Percentiles rank a stretch among this genome's conserved stretches.
phyloP scores from a whole-genome alignment of 768 basidiomycete species.

The Russula earlei region DNA sequence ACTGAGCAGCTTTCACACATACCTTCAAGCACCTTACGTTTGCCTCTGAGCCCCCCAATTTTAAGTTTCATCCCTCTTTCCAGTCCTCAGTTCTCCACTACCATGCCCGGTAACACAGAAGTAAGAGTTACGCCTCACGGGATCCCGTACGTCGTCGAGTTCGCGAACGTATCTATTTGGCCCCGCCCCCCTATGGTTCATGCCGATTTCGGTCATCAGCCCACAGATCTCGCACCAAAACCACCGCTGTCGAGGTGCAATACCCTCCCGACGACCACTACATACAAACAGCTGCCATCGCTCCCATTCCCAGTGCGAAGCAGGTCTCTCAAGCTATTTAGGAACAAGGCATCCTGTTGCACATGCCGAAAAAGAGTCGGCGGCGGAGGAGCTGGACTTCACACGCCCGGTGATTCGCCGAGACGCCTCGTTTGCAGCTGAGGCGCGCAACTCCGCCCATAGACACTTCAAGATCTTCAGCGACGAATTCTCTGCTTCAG shows the following conservation, averaged over 20 bases:
- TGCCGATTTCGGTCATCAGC: neutral
- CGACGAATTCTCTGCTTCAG: conserved; percentile 12
- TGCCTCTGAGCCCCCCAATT: conserved; percentile 8
- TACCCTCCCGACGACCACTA: conserved; percentile 12
- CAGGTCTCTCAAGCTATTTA: conserved; percentile 17
- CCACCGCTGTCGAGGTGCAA: conserved; percentile 12
- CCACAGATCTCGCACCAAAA: neutral
- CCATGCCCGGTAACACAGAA: conserved; percentile 22
- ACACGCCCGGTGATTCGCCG: conserved; percentile 8
- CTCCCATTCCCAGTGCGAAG: conserved; percentile 13
- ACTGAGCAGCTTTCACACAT: neutral
- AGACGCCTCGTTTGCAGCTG: conserved; percentile 7
- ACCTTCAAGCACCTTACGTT: conserved; percentile 1
- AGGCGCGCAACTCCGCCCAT: conserved; percentile 13
- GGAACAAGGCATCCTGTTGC: neutral
- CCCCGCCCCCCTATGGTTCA: conserved; percentile 8
- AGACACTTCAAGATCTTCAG: conserved; percentile 16
- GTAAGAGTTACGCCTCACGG: conserved; percentile 28
- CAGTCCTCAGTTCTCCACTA: conserved; percentile 2
- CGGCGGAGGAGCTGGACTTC: neutral
- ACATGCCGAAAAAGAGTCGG: neutral
- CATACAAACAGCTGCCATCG: conserved; percentile 15
- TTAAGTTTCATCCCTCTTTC: conserved; percentile 4
- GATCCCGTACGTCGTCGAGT: conserved; percentile 30
- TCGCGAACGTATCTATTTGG: conserved; percentile 28